A percentile compares a stretch with the other conserved stretches of the same genome.
Conservation (phyloP, 2,329 filamentous ascomycete genomes). For the Fusarium torulosum region DNA sequence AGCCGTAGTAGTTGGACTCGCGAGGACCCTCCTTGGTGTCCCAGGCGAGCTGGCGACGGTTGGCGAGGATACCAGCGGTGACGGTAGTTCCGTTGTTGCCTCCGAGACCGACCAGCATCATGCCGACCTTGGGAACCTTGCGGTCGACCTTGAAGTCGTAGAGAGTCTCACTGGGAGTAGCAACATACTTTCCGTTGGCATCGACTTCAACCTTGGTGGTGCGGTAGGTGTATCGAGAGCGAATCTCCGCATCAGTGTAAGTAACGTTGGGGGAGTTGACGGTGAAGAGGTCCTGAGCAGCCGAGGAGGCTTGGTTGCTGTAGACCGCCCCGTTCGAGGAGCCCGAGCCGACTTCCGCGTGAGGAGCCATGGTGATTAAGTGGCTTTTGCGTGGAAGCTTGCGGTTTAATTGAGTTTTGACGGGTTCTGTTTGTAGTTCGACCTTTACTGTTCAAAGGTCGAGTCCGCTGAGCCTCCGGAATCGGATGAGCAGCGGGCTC, state of each 20-base stretch:
- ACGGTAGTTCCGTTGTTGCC: conserved; percentile 99
- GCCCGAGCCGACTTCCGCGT: conserved; percentile 75
- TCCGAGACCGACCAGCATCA: conserved; percentile 98
- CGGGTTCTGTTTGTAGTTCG: conserved; percentile 50
- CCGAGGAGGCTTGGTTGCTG: conserved; percentile 55
- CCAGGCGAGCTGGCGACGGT: conserved; percentile 87
- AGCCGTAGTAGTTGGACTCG: conserved; percentile 97
- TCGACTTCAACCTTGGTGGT: conserved; percentile 85
- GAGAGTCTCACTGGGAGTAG: conserved; percentile 85
- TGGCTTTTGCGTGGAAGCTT: conserved; percentile 47
- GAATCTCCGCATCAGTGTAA: conserved; percentile 90
- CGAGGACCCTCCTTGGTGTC: conserved; percentile 91
- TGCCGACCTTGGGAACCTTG: conserved; percentile 89
- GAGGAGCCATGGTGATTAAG: conserved; percentile 83
- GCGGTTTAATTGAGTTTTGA: conserved; percentile 43
- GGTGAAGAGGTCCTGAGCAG: conserved; percentile 76
- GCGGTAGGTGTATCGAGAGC: conserved; percentile 95
- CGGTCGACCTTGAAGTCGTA: conserved; percentile 99
- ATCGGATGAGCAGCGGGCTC: conserved; percentile 92
- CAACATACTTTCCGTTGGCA: conserved; percentile 81
- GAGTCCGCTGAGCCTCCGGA: conserved; percentile 84
- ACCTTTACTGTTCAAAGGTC: conserved; percentile 68
- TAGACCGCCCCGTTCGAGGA: conserved; percentile 72
- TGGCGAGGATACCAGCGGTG: conserved; percentile 96
- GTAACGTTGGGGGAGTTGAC: conserved; percentile 93